Evolutionary conservation across 371 early-diverging fungal genomes (phyloP).

Genomic region (Mortierella sp.): DNA sequence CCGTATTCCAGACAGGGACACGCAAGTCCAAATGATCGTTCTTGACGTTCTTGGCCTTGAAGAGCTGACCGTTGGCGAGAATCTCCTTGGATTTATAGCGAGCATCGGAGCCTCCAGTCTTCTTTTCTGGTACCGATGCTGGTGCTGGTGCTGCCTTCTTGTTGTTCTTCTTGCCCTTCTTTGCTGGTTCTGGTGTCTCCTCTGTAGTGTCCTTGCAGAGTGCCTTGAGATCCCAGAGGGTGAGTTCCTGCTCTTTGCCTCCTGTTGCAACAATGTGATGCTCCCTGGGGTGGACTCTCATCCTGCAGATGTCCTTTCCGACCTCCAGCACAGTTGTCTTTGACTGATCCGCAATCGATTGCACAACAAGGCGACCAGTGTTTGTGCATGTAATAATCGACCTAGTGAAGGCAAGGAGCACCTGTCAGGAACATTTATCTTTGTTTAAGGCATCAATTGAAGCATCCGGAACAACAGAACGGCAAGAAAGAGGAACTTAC

Average conservation of each 20-base stretch:
- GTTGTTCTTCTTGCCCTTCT: slow-evolving; percentile 35
- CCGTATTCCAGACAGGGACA: slow-evolving; percentile 91
- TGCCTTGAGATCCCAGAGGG: slow-evolving; percentile 78
- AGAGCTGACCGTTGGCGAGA: slow-evolving; percentile 62
- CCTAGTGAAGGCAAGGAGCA: slow-evolving; percentile 25
- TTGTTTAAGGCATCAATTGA: neutral
- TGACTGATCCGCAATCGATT: slow-evolving; percentile 29
- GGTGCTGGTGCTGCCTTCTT: slow-evolving; percentile 22
- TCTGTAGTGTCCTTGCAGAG: slow-evolving; percentile 31
- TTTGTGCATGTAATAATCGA: slow-evolving; percentile 66
- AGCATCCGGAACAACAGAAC: neutral
- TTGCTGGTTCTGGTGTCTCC: neutral
- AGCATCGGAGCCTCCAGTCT: slow-evolving; percentile 36
- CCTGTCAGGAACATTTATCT: neutral
- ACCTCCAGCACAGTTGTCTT: slow-evolving; percentile 29
- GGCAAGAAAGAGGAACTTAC: slow-evolving; percentile 38
- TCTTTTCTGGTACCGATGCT: slow-evolving; percentile 54
- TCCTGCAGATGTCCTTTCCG: slow-evolving; percentile 67
- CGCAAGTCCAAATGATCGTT: slow-evolving; percentile 87
- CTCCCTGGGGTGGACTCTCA: slow-evolving; percentile 78
- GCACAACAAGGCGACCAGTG: slow-evolving; percentile 49
- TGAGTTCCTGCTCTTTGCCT: slow-evolving; percentile 88
- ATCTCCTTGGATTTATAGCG: slow-evolving; percentile 54
- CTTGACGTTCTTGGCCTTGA: slow-evolving; percentile 76
- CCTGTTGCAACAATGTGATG: slow-evolving; percentile 84